Evolutionary conservation across 441 rosid species (phyloP), one percentile per base, ranked within the genome.

Genomic region (Brassica hybrid): DNA sequence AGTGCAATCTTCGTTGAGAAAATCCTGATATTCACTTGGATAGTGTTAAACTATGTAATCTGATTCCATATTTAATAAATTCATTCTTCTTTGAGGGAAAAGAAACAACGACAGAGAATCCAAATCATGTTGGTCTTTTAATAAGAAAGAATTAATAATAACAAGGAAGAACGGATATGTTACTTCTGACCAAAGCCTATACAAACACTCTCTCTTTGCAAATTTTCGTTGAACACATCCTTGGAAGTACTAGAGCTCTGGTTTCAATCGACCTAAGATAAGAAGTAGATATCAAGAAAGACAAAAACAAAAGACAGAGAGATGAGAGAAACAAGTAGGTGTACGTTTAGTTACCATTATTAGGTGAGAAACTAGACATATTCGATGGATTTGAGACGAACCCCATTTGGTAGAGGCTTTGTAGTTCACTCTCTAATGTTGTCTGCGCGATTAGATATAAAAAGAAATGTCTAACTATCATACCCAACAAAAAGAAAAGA

Each of bases 321-420:
- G 17, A 43, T 19, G 9, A 5, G 67, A 68, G 56, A 58, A 56
- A 48, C 58, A 18, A 65, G 50, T 56, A 30, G 48, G 68, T 30
- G 69, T 60, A 30, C 60, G 11, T 23, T 25, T 76, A 50, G 60
- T 32, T 79, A 90, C 96, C 94, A 76, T 80, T 86, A 76, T 81
- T 85, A 69, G 86, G 85, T 85, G 91, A 86, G 81, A 86, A 83
- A 78, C 74, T 68, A 71, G 88, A 85, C 9, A 85, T 77, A 23
- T 88, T 85, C 10, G 94, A 84, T 76, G 74, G 80, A 77, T 76
- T 81, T 48, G 94, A 84, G 79, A 87, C 86, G 10, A 84, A 84
- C 36, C 93, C 96, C 94, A 89, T 88, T 71, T 88, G 90, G 82
- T 81, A 87, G 61, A 90, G 88, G 83, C 69, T 87, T 56, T 89